These are phyloP conservation scores for Colletotrichum sp. DNA, from an alignment of 2,329 filamentous ascomycete species.

Conservation along the genomic window DNA sequence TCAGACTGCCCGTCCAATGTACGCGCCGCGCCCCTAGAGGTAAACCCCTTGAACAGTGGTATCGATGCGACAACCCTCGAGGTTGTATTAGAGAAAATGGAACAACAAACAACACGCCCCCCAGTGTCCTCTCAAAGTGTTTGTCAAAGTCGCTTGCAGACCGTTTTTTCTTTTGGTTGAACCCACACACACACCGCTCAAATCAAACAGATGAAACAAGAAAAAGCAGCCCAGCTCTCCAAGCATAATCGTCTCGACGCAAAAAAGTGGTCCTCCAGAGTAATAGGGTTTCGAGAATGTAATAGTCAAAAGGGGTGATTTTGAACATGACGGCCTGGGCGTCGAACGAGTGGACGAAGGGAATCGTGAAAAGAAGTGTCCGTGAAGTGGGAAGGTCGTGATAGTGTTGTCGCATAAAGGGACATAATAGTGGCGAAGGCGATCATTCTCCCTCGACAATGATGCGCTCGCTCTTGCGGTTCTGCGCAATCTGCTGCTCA, in stretches of 20 bases:
- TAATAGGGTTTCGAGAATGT: neutral
- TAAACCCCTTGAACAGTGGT: neutral
- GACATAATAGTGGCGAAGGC: neutral
- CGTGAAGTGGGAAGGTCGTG: neutral
- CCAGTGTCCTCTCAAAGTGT: neutral
- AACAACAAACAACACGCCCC: neutral
- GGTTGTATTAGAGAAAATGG: neutral
- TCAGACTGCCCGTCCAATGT: neutral
- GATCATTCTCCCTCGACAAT: slow-evolving; percentile 49
- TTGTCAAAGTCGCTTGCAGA: neutral
- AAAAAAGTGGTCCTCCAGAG: slow-evolving; percentile 10
- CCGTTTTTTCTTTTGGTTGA: neutral
- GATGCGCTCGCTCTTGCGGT: slow-evolving; percentile 59
- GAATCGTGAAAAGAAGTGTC: neutral
- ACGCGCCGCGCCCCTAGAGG: neutral
- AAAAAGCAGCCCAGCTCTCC: neutral
- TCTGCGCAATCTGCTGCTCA: slow-evolving; percentile 36
- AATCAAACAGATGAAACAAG: neutral
- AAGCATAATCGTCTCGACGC: slow-evolving; percentile 7
- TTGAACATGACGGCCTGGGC: neutral
- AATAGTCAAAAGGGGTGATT: neutral
- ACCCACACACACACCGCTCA: neutral
- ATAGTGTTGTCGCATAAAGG: neutral
- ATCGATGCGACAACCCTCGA: slow-evolving; percentile 5
- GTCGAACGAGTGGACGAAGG: neutral